Evolutionary conservation across 805 yeast genomes (phyloP).

Genomic region (Cyberlindnera euphorbiiphila): DNA sequence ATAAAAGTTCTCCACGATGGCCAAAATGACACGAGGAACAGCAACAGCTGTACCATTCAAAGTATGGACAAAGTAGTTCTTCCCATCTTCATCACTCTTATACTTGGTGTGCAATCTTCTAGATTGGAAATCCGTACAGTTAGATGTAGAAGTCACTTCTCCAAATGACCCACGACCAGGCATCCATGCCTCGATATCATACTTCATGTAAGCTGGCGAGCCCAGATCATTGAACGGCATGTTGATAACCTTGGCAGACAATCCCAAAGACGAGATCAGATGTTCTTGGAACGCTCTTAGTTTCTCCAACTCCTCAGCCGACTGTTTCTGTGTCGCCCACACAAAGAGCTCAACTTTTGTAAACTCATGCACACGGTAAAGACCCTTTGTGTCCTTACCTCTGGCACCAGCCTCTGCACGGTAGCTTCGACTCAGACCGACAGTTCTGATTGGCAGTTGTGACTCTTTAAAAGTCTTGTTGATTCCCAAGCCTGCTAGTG

Average conservation of each 20-base stretch:
- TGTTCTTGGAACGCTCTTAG: constrained; percentile 62
- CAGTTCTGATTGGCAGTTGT: constrained; percentile 54
- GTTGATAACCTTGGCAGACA: constrained; percentile 74
- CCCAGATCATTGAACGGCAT: constrained; percentile 94
- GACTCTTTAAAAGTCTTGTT: constrained; percentile 41
- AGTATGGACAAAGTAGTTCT: constrained; percentile 62
- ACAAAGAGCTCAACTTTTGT: constrained; percentile 90
- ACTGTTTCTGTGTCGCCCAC: constrained; percentile 50
- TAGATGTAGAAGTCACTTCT: constrained; percentile 85
- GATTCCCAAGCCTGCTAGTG: constrained; percentile 77
- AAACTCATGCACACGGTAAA: constrained; percentile 94
- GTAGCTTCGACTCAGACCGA: constrained; percentile 82
- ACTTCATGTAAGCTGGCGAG: constrained; percentile 87
- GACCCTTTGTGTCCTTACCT: constrained; percentile 87
- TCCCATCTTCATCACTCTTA: constrained; percentile 32
- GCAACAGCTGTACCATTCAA: constrained; percentile 96
- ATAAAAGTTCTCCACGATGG: constrained; percentile 83
- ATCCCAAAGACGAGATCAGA: constrained; percentile 62
- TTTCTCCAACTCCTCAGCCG: constrained; percentile 51
- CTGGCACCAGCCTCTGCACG: constrained; percentile 98
- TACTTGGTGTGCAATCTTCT: constrained; percentile 73
- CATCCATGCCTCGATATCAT: constrained; percentile 97
- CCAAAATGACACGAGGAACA: constrained; percentile 84
- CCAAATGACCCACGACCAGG: constrained; percentile 95
- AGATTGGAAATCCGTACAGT: constrained; percentile 88